Conservation (phyloP, 257 asterid genomes). For the Lithospermum erythrorhizon region DNA sequence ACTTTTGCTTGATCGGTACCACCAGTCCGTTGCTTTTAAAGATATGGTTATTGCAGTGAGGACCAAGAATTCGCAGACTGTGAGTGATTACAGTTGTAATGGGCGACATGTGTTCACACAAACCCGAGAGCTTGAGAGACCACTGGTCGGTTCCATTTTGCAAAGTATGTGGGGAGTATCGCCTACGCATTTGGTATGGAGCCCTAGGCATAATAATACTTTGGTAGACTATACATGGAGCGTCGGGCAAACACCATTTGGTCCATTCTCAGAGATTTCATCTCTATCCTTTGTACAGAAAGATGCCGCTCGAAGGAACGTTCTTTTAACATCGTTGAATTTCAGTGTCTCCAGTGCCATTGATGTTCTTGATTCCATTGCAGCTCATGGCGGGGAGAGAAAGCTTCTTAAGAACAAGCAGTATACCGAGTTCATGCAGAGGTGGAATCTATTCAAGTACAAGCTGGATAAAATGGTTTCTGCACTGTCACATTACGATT, state of each 20-base stretch:
- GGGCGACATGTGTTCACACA: conserved; percentile 80
- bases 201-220: conserved; percentile 71
- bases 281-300: conserved; percentile 83
- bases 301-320: conserved; percentile 91
- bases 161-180: conserved; percentile 99
- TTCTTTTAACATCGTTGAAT: conserved; percentile 61
- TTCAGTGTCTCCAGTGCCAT: conserved; percentile 58
- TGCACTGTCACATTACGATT: conserved; percentile 37
- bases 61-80: conserved; percentile 75
- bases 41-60: conserved; percentile 93
- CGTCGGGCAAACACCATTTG: conserved; percentile 86
- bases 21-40: conserved; percentile 82
- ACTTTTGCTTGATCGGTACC: conserved; percentile 77
- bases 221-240: conserved; percentile 93
- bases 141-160: conserved; percentile 78
- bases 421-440: not conserved
- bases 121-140: conserved; percentile 74
- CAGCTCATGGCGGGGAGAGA: conserved; percentile 76
- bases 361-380: conserved; percentile 63
- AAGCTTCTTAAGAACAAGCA: conserved; percentile 21
- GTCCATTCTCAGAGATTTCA: conserved; percentile 78
- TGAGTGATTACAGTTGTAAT: conserved; percentile 81
- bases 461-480: conserved; percentile 32
- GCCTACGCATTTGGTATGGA: conserved; percentile 82
- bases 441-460: not conserved